These are phyloP conservation scores for Tephrocybe sp. DNA, from an alignment of 768 basidiomycete species.

Conservation along the genomic window DNA sequence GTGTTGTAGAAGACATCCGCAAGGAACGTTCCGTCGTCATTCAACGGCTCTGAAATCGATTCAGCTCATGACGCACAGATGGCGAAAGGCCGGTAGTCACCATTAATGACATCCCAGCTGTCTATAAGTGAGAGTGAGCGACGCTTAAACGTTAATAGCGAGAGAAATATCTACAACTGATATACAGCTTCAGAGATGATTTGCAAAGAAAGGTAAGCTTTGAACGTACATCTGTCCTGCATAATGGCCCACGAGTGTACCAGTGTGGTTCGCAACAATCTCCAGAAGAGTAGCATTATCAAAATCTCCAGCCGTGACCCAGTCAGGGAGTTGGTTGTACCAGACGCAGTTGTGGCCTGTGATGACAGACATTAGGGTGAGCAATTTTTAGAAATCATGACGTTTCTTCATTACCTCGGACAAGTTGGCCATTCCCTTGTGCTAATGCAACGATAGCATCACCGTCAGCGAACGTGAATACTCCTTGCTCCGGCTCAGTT, in stretches of 20 bases:
- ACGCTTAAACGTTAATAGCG: slow-evolving; percentile 11
- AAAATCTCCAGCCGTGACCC: slow-evolving; percentile 46
- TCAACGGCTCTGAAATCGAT: slow-evolving; percentile 50
- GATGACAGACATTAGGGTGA: background rate
- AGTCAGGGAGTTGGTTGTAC: slow-evolving; percentile 53
- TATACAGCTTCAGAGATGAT: background rate
- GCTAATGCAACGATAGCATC: slow-evolving; percentile 47
- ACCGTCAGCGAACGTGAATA: slow-evolving; percentile 46
- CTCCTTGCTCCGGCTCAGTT: slow-evolving; percentile 47
- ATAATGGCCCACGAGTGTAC: slow-evolving; percentile 50
- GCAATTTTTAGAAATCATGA: background rate
- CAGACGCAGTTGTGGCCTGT: slow-evolving; percentile 52
- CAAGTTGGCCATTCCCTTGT: slow-evolving; percentile 43
- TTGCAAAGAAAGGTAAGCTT: background rate
- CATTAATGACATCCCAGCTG: slow-evolving; percentile 47
- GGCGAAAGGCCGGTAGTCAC: background rate
- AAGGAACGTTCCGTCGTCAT: slow-evolving; percentile 60
- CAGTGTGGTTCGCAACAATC: slow-evolving; percentile 48
- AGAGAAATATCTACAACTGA: slow-evolving; percentile 34
- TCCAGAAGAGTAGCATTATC: slow-evolving; percentile 39
- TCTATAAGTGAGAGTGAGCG: slow-evolving; percentile 21
- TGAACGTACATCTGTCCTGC: slow-evolving; percentile 48
- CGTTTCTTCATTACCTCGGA: slow-evolving; percentile 34
- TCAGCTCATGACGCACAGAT: background rate
- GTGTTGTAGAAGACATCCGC: slow-evolving; percentile 53